Percentiles rank a stretch among this genome's conserved stretches.
Conservation (phyloP, 2,329 filamentous ascomycete species). For the Colletotrichum coccodes region DNA sequence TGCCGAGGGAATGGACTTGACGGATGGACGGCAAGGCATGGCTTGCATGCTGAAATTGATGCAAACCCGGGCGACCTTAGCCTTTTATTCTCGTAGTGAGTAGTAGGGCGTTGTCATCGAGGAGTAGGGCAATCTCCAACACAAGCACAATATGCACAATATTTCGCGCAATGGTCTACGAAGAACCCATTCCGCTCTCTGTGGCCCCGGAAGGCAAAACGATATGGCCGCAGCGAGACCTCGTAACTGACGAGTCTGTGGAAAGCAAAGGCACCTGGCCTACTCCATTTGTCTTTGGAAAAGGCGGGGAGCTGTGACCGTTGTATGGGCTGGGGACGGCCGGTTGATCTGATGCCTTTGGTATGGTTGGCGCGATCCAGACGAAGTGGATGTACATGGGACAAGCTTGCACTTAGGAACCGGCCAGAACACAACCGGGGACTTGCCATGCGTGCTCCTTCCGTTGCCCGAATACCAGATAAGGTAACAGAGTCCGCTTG, state of each 20-base stretch:
- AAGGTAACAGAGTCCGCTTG: not conserved
- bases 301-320: no score
- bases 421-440: not conserved
- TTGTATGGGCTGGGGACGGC: no score
- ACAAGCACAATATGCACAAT: not conserved
- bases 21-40: not conserved
- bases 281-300: no score
- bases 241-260: no score
- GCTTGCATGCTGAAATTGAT: not conserved
- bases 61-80: not conserved
- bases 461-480: not conserved
- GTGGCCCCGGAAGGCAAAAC: not conserved
- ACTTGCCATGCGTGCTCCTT: not conserved
- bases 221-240: no score
- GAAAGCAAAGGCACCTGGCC: no score
- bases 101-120: not conserved
- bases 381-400: not conserved
- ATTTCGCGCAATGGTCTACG: not conserved
- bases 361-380: not conserved
- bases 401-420: not conserved
- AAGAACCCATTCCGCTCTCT: not conserved
- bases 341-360: no score
- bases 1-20: not conserved
- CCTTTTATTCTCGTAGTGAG: not conserved
- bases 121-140: not conserved